Percentiles rank a stretch among this genome's conserved stretches.
Conservation (phyloP, 345 rosid species). For the Bruguiera parviflora region DNA sequence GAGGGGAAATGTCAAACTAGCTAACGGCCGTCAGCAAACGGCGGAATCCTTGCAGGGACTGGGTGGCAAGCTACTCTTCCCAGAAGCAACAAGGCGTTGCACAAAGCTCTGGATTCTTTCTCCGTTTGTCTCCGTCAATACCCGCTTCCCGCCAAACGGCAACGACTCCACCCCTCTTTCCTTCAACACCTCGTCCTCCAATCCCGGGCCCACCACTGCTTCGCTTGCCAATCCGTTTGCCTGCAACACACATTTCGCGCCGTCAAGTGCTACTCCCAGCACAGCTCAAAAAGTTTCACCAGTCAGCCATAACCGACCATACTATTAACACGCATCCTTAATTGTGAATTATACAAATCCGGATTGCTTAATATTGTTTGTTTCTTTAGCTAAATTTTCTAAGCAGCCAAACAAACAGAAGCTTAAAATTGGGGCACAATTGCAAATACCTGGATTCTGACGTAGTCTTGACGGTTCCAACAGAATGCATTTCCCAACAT, state of each 20-base stretch:
- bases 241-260: conserved; percentile 35
- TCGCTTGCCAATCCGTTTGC: conserved; percentile 51
- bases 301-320: neutral
- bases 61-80: conserved; percentile 71
- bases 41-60: conserved; percentile 82
- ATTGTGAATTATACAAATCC: neutral
- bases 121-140: conserved; percentile 81
- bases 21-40: conserved; percentile 66
- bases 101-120: conserved; percentile 69
- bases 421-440: neutral
- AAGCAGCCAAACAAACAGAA: conserved; percentile 18
- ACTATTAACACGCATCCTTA: neutral
- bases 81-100: conserved; percentile 74
- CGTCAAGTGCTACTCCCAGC: conserved; percentile 15
- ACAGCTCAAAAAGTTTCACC: too few species aligned
- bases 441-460: conserved; percentile 78
- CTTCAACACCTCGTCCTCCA: conserved; percentile 55
- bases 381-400: conserved; percentile 7
- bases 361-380: too few species aligned
- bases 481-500: conserved; percentile 94
- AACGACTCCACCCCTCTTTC: conserved; percentile 82
- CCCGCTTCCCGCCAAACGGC: conserved; percentile 88
- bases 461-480: conserved; percentile 87
- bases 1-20: neutral
- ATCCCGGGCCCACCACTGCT: conserved; percentile 36